Percentiles rank a stretch among this genome's conserved stretches.
Conservation (phyloP, 768 basidiomycete species). For the Russula dissimulans region DNA sequence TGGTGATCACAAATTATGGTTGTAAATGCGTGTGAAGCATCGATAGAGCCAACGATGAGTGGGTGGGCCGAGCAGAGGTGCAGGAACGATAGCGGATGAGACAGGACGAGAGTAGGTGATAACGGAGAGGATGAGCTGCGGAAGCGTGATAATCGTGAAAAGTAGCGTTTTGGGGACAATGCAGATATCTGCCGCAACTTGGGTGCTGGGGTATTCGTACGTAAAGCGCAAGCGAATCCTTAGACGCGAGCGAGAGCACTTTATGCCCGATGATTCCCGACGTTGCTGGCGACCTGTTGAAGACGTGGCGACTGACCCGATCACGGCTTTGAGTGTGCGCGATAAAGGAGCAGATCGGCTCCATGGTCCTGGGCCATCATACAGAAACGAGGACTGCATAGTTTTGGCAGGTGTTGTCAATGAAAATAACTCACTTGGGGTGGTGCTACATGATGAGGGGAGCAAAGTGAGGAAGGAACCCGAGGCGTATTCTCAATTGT, state of each 20-base stretch:
- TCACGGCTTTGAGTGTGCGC: slow-evolving; percentile 16
- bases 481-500: slow-evolving; percentile 41
- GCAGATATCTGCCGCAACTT: slow-evolving; percentile 49
- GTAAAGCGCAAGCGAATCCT: not conserved
- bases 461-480: slow-evolving; percentile 46
- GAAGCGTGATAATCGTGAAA: slow-evolving; percentile 64
- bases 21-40: slow-evolving; percentile 51
- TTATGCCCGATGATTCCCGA: slow-evolving; percentile 25
- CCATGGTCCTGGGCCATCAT: slow-evolving; percentile 3
- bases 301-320: slow-evolving; percentile 19
- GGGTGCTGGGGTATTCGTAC: slow-evolving; percentile 27
- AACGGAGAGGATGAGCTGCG: slow-evolving; percentile 49
- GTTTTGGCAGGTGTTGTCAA: not conserved
- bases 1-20: slow-evolving; percentile 67
- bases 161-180: slow-evolving; percentile 60
- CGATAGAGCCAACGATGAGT: slow-evolving; percentile 43
- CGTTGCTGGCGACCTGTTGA: slow-evolving; percentile 16
- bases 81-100: not conserved
- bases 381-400: slow-evolving; percentile 8
- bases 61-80: slow-evolving; percentile 24
- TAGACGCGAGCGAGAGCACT: slow-evolving; percentile 22
- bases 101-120: slow-evolving; percentile 34
- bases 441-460: slow-evolving; percentile 27
- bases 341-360: slow-evolving; percentile 11
- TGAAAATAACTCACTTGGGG: slow-evolving; percentile 12